Conservation (phyloP, 2,329 filamentous ascomycete species). For the Stachybotrys chartarum region DNA sequence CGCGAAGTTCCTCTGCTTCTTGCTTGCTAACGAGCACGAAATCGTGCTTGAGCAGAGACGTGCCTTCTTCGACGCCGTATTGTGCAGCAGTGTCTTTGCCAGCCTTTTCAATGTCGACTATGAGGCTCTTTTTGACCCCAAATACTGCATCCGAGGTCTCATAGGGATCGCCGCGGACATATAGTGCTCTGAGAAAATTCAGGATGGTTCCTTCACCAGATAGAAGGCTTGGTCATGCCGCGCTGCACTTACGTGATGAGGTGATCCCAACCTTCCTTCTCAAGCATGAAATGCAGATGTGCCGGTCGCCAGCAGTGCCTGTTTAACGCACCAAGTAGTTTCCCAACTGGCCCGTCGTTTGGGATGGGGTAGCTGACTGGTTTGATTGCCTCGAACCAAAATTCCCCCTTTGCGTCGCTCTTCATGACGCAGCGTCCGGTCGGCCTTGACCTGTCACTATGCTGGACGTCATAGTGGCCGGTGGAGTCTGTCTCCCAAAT, state of each 20-base stretch:
- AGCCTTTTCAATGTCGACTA: slow-evolving; percentile 54
- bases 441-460: slow-evolving; percentile 43
- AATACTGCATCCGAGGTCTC: slow-evolving; percentile 82
- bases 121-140: slow-evolving; percentile 73
- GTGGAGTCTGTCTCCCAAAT: slow-evolving; percentile 74
- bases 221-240: neutral
- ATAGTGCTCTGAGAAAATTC: slow-evolving; percentile 57
- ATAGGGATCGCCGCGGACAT: slow-evolving; percentile 71
- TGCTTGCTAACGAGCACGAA: slow-evolving; percentile 52
- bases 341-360: slow-evolving; percentile 75
- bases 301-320: slow-evolving; percentile 72
- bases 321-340: slow-evolving; percentile 56
- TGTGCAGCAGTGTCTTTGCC: slow-evolving; percentile 46
- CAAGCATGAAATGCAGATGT: slow-evolving; percentile 87
- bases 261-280: slow-evolving; percentile 70
- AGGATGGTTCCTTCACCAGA: neutral
- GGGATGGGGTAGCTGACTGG: slow-evolving; percentile 84
- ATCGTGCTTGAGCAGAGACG: slow-evolving; percentile 60
- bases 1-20: slow-evolving; percentile 59
- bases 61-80: slow-evolving; percentile 58
- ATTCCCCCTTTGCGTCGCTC: slow-evolving; percentile 17
- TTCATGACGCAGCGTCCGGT: slow-evolving; percentile 20
- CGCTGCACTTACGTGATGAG: slow-evolving; percentile 64
- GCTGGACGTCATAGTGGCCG: slow-evolving; percentile 71
- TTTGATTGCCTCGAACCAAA: slow-evolving; percentile 81